Evolutionary conservation across 164 flowering plant genomes (phyloP), one percentile per base, ranked within the genome.

Genomic region (Stephania yunnanensis): DNA sequence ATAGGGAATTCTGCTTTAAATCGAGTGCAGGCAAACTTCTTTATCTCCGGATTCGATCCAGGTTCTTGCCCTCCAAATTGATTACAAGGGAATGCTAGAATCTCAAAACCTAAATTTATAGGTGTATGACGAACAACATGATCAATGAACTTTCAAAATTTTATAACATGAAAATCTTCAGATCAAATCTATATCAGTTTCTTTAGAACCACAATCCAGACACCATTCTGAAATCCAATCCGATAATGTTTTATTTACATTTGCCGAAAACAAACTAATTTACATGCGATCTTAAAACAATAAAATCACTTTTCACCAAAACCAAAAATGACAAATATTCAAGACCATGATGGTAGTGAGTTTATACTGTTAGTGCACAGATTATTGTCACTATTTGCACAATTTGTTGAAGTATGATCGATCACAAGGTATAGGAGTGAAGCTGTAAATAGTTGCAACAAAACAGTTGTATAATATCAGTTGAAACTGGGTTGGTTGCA

Each of bases 21-120:
- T 79, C 89, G 86, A 55, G 99, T 85, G 78, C 97, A 93, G 53
- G 97, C 98, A 79, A 93, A 90, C 74, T 92, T 80, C 87, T 95
- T 91, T 52, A 93, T 93, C 64, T 95, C 90, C 48, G 86, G 73
- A 80, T 92, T 95, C 67, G 97, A 86, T 19, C 95, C 97, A 73
- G 99, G 99, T 75, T 95, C 99, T 84, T 95, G 99, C 29, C 81
- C 83, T 25, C 97, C 97, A 81, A 95, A 95, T 71, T 95, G 99
- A 79, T 95, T 95, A 87, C 98, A 95, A 19, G 99, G 99, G 71
- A 93, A 95, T 72, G 97, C 98, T 68, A 95, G 85, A 78, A 95
- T 88, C 82, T 95, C 99, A 48, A 95, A 85, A 63, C 99, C 99
- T 95, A 84, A 76, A 81, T 10, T 10, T 58, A 36, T 15, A n/a